These are phyloP conservation scores for Massariosphaeria phaeospora DNA, from an alignment of 495 filamentous ascomycete genomes.

Conservation along the genomic window DNA sequence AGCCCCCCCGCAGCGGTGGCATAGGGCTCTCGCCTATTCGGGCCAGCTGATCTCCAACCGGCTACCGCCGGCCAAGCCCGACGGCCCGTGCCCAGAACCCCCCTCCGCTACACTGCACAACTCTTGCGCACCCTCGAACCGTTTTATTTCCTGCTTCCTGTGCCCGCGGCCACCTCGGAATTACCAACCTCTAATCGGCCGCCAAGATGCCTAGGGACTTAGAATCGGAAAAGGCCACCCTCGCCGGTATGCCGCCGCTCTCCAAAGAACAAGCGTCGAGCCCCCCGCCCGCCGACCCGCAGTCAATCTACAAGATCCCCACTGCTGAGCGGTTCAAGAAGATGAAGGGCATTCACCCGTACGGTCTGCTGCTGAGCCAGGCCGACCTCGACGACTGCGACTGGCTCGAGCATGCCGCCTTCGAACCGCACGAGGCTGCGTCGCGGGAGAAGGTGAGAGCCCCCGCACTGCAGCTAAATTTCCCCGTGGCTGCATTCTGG, in stretches of 20 bases:
- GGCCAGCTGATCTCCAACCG: no score
- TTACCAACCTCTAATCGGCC: not conserved
- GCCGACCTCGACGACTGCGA: slow-evolving; percentile 74
- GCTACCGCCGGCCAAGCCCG: no score
- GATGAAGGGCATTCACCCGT: slow-evolving; percentile 52
- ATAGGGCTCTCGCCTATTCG: no score
- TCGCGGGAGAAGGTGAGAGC: slow-evolving; percentile 70
- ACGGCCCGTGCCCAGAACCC: not conserved
- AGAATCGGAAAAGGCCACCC: slow-evolving; percentile 31
- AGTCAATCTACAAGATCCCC: slow-evolving; percentile 16
- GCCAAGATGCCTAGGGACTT: slow-evolving; percentile 42
- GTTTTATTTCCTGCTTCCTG: not conserved
- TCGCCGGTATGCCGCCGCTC: slow-evolving; percentile 34
- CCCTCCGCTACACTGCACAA: not conserved
- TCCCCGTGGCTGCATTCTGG: not conserved
- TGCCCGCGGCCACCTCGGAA: not conserved
- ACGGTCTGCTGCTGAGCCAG: slow-evolving; percentile 63
- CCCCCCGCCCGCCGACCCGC: slow-evolving; percentile 11
- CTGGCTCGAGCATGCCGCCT: slow-evolving; percentile 67
- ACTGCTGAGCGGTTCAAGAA: slow-evolving; percentile 26
- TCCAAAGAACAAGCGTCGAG: slow-evolving; percentile 34
- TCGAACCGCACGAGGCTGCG: slow-evolving; percentile 66
- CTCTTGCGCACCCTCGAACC: not conserved
- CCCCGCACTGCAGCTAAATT: not conserved
- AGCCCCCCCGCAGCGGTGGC: no score